Evolutionary conservation across 495 filamentous ascomycete genomes (phyloP).

Genomic region (Recurvomyces mirabilis): DNA sequence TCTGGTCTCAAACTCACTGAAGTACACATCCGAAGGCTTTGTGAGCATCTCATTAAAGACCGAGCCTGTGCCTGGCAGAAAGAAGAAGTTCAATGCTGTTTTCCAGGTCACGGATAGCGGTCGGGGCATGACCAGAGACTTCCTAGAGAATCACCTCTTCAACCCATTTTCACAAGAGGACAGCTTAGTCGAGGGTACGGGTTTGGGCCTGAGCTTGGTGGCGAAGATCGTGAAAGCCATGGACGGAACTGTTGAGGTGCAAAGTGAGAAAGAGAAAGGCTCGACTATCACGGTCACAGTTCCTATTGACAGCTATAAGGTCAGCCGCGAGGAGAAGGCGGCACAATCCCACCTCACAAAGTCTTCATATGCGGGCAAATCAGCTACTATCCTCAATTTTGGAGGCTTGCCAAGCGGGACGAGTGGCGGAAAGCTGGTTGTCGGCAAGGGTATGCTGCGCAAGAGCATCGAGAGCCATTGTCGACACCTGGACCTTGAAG

Average conservation of each 20-base stretch:
- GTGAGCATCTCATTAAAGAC: slow-evolving; percentile 21
- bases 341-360: too few species aligned
- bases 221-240: slow-evolving; percentile 23
- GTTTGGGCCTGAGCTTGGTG: slow-evolving; percentile 26
- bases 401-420: not conserved
- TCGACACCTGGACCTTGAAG: not conserved
- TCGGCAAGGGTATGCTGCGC: not conserved
- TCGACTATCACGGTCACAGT: slow-evolving; percentile 17
- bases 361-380: too few species aligned
- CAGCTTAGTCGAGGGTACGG: slow-evolving; percentile 22
- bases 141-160: slow-evolving; percentile 24
- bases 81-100: slow-evolving; percentile 7
- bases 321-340: too few species aligned
- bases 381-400: too few species aligned
- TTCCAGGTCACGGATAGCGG: slow-evolving; percentile 25
- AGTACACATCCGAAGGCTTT: slow-evolving; percentile 26
- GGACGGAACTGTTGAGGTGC: slow-evolving; percentile 25
- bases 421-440: not conserved
- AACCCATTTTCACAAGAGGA: slow-evolving; percentile 28
- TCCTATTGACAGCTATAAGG: slow-evolving; percentile 13
- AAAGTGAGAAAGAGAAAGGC: slow-evolving; percentile 18
- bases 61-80: slow-evolving; percentile 1
- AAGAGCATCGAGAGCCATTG: not conserved
- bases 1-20: slow-evolving; percentile 28
- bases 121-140: slow-evolving; percentile 23